These are phyloP conservation scores for Crataegus laevigata DNA, from an alignment of 306 rosid species.

Conservation along the genomic window DNA sequence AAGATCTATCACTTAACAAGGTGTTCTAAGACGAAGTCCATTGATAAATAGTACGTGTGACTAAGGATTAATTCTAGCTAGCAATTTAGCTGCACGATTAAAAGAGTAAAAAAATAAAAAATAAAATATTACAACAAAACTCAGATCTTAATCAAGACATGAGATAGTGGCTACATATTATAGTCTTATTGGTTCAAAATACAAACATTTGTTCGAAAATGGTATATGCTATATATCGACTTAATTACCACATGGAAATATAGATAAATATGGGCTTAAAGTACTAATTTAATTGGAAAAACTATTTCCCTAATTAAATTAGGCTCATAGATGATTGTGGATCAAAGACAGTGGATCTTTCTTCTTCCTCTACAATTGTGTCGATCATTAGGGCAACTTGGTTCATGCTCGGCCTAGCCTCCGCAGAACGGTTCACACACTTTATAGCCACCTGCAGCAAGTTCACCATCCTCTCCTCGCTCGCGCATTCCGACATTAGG, in stretches of 20 bases:
- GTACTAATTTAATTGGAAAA: not conserved
- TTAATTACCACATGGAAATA: not conserved
- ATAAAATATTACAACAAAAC: not conserved
- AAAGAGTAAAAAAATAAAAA: too few species aligned
- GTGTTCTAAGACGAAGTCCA: too few species aligned
- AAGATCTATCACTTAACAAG: too few species aligned
- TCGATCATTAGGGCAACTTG: constrained; percentile 61
- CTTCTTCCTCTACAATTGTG: constrained; percentile 68
- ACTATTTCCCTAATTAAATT: not conserved
- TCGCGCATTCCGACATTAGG: constrained; percentile 49
- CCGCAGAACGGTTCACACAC: constrained; percentile 47
- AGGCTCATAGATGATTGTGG: not conserved
- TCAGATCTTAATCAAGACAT: not conserved
- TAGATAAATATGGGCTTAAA: not conserved
- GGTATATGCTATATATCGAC: not conserved
- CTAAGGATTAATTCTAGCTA: too few species aligned
- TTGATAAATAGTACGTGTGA: too few species aligned
- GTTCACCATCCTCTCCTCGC: constrained; percentile 77
- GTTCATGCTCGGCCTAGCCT: constrained; percentile 64
- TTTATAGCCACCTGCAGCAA: constrained; percentile 75
- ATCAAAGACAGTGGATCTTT: constrained; percentile 41
- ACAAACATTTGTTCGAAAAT: not conserved
- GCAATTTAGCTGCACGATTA: not conserved
- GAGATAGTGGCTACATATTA: not conserved
- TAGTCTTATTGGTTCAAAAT: not conserved